A percentile compares a stretch with the other conserved stretches of the same genome.
Evolutionary conservation across 2,329 filamentous ascomycete genomes (phyloP).

Genomic region (Cordyceps tenuipes): DNA sequence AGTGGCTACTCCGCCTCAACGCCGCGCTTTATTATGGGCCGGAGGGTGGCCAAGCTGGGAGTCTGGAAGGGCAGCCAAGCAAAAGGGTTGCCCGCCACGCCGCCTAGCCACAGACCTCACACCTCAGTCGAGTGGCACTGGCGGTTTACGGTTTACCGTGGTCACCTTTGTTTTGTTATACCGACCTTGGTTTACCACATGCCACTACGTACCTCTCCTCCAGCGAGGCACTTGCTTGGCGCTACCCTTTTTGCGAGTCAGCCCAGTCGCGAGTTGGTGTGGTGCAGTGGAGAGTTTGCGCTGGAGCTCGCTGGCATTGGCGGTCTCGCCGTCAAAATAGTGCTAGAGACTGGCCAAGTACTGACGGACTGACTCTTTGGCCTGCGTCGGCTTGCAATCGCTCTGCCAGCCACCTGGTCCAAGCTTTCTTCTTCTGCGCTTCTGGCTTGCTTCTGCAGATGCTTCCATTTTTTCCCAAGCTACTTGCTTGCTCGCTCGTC

Average conservation of each 20-base stretch:
- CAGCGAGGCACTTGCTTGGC: neutral
- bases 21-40: neutral
- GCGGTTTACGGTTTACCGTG: neutral
- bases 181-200: neutral
- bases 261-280: neutral
- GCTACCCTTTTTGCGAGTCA: neutral
- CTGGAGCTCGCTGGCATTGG: neutral
- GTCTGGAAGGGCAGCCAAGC: neutral
- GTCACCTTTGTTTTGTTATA: too few relatives aligned
- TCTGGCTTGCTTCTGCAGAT: slow-evolving; percentile 6
- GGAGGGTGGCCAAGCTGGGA: neutral
- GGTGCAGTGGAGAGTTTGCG: neutral
- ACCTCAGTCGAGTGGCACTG: neutral
- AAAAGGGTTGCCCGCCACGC: neutral
- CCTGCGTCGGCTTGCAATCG: neutral
- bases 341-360: neutral
- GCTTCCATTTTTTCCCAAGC: too few relatives aligned
- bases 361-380: neutral
- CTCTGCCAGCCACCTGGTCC: neutral
- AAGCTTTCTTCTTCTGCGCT: slow-evolving; percentile 4
- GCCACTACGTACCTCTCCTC: neutral
- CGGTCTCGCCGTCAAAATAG: neutral
- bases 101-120: neutral
- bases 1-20: neutral
- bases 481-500: neutral